Percentiles rank a stretch among this genome's conserved stretches.
Evolutionary conservation across 2,329 filamentous ascomycete genomes (phyloP).

Genomic region (Paecilomyces sp.): DNA sequence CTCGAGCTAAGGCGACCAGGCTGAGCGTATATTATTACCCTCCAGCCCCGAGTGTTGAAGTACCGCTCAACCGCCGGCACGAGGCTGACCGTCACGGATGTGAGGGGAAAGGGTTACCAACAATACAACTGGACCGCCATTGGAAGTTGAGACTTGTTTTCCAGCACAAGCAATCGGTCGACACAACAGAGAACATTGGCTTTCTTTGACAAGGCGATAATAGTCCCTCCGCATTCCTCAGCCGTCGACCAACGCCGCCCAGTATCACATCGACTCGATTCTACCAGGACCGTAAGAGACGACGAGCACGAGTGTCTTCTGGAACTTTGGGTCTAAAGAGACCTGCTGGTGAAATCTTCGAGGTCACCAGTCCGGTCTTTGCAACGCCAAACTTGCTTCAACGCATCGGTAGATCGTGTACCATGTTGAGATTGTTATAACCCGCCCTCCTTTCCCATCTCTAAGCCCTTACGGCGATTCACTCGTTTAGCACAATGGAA

Average conservation of each 20-base stretch:
- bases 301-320: not conserved
- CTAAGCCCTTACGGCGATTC: not conserved
- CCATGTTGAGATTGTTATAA: not conserved
- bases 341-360: not conserved
- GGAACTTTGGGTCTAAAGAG: not conserved
- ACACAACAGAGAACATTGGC: not conserved
- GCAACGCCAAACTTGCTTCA: not conserved
- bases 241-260: not conserved
- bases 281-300: not conserved
- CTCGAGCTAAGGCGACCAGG: not conserved
- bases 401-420: not conserved
- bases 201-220: not conserved
- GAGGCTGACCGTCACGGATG: not conserved
- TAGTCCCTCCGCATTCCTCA: not conserved
- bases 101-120: not conserved
- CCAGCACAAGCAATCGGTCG: not conserved
- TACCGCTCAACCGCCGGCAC: not conserved
- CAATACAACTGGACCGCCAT: not conserved
- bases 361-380: not conserved
- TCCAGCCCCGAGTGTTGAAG: not conserved
- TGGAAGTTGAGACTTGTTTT: not conserved
- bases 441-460: not conserved
- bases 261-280: not conserved
- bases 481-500: not conserved
- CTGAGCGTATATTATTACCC: not conserved